Percentiles rank a stretch among this genome's conserved stretches.
These are phyloP conservation scores for Entonaema liquescens DNA, from an alignment of 495 filamentous ascomycete genomes.

Conservation along the genomic window DNA sequence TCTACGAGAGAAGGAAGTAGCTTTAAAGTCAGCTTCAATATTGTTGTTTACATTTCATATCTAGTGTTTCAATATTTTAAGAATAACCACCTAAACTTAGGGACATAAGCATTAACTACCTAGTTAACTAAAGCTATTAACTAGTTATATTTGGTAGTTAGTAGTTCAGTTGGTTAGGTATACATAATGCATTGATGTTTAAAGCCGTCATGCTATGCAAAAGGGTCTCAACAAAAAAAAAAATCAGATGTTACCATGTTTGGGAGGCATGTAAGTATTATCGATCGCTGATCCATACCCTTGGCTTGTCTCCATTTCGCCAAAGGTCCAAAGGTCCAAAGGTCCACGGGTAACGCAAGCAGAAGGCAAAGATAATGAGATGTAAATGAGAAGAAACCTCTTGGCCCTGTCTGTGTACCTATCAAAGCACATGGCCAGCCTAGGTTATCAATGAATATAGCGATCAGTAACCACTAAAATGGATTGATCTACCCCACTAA, in stretches of 20 bases:
- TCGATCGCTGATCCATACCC: conserved; percentile 4
- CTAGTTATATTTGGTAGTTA: too few species aligned
- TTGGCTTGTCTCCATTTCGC: conserved; percentile 2
- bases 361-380: conserved; percentile 1
- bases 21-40: background rate
- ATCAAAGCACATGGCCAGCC: background rate
- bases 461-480: background rate
- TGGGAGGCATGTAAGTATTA: background rate
- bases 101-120: too few species aligned
- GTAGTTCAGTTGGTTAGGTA: too few species aligned
- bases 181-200: too few species aligned
- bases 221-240: conserved; percentile 30
- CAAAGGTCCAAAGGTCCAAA: conserved; percentile 1
- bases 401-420: background rate
- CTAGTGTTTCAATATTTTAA: background rate
- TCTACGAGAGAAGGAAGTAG: background rate
- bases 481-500: conserved; percentile 10
- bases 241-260: background rate
- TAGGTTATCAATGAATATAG: background rate
- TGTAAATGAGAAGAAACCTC: background rate
- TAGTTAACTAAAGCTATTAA: background rate
- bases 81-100: too few species aligned
- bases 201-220: background rate
- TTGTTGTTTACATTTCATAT: conserved; percentile 20
- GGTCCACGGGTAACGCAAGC: too few species aligned